Percentiles rank a stretch among this genome's conserved stretches.
Evolutionary conservation across 2,329 filamentous ascomycete genomes (phyloP).

Genomic region (Pseudocercospora eumusae): DNA sequence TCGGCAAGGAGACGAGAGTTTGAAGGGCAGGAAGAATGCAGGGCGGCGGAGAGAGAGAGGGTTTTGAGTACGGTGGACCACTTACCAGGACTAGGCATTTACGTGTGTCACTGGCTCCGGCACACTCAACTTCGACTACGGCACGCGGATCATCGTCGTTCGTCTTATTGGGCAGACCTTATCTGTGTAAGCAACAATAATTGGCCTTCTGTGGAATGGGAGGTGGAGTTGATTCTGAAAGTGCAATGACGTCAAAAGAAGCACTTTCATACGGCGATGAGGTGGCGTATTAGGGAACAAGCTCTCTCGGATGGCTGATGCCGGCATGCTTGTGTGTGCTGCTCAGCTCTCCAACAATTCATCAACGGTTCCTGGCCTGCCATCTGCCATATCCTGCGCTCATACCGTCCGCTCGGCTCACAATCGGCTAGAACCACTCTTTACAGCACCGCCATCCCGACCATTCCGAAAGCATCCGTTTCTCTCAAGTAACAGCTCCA

Average conservation of each 20-base stretch:
- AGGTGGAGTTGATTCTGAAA: background rate
- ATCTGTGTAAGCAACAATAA: slow-evolving; percentile 6
- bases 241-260: background rate
- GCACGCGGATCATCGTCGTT: slow-evolving; percentile 12
- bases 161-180: slow-evolving; percentile 6
- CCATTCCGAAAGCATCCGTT: background rate
- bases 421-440: background rate
- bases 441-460: background rate
- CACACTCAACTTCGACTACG: slow-evolving; percentile 15
- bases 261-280: background rate
- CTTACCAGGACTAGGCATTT: slow-evolving; percentile 4
- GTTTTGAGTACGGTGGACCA: slow-evolving; percentile 19
- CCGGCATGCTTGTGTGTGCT: slow-evolving; percentile 14
- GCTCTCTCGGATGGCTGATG: slow-evolving; percentile 11
- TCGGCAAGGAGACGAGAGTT: slow-evolving; percentile 16
- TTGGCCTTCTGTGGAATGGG: slow-evolving; percentile 5
- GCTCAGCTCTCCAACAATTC: background rate
- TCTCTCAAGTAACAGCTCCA: slow-evolving; percentile 6
- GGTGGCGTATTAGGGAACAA: too few relatives aligned
- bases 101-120: slow-evolving; percentile 21
- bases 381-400: background rate
- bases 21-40: slow-evolving; percentile 13
- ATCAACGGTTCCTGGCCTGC: background rate
- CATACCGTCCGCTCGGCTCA: slow-evolving; percentile 1
- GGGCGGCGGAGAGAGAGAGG: slow-evolving; percentile 18